These are phyloP conservation scores for Odontarrhena argentea DNA, from an alignment of 345 rosid species.

Conservation along the genomic window DNA sequence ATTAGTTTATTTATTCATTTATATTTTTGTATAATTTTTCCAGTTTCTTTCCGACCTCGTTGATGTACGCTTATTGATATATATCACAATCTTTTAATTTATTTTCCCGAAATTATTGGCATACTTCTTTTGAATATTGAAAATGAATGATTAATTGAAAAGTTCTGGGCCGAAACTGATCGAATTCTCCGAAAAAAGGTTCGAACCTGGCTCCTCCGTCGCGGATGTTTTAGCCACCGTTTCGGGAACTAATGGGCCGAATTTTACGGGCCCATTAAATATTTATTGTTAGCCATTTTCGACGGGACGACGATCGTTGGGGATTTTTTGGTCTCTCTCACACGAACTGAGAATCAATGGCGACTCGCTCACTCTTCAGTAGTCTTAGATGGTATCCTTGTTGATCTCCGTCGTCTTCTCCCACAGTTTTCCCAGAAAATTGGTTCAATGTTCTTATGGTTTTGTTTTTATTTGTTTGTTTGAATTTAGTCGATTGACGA, in stretches of 20 bases:
- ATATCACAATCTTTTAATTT: background rate
- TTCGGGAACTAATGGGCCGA: constrained; percentile 17
- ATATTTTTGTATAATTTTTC: background rate
- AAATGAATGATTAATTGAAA: too few species aligned
- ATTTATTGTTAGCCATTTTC: too few species aligned
- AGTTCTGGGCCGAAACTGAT: too few species aligned
- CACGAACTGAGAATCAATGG: constrained; percentile 31
- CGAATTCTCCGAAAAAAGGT: too few species aligned
- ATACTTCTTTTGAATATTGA: background rate
- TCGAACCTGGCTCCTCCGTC: background rate
- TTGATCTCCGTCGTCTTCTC: background rate
- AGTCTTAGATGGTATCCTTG: constrained; percentile 33
- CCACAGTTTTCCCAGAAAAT: constrained; percentile 1
- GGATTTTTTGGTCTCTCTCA: constrained; percentile 6
- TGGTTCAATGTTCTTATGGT: background rate
- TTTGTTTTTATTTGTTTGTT: background rate
- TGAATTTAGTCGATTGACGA: constrained; percentile 30
- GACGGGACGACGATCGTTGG: background rate
- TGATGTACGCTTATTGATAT: background rate
- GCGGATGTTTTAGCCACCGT: background rate
- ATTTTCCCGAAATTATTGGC: background rate
- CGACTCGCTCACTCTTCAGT: constrained; percentile 42
- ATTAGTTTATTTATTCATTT: background rate
- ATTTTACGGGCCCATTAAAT: background rate
- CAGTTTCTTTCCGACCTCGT: background rate